A percentile compares a stretch with the other conserved stretches of the same genome.
phyloP scores from a whole-genome alignment of 495 filamentous ascomycete genomes.

The Neurospora cerealis region DNA sequence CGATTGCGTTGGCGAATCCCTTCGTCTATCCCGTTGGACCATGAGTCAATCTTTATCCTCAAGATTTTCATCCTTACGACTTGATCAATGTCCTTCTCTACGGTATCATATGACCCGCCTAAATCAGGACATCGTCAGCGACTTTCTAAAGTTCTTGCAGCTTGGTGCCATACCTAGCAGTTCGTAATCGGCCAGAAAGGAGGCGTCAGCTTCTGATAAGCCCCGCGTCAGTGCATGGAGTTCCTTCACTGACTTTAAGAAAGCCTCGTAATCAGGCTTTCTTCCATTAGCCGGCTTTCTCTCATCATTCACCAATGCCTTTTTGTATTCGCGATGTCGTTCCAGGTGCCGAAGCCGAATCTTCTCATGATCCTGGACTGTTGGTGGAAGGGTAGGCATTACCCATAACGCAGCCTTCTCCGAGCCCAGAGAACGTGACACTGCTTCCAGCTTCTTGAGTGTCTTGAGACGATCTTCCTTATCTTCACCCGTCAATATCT shows the following conservation, averaged over 20 bases:
- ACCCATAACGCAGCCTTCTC: constrained; percentile 6
- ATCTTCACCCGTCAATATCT: constrained; percentile 5
- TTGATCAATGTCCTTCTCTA: constrained; percentile 7
- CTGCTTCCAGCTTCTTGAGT: constrained; percentile 18
- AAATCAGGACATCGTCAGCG: background rate
- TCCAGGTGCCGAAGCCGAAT: background rate
- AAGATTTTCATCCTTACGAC: constrained; percentile 6
- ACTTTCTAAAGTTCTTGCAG: background rate
- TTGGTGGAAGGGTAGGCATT: background rate
- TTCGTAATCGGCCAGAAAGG: background rate
- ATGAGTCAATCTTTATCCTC: constrained; percentile 16
- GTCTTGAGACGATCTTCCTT: constrained; percentile 6
- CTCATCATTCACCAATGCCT: background rate
- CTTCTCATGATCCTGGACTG: background rate
- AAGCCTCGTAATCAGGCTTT: background rate
- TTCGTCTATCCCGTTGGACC: constrained; percentile 14
- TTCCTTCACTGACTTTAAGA: background rate
- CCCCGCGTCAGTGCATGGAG: background rate
- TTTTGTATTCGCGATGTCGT: background rate
- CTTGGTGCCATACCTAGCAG: background rate
- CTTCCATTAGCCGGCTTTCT: background rate
- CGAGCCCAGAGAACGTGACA: constrained; percentile 17
- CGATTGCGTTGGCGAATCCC: constrained; percentile 15
- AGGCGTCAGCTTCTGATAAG: background rate
- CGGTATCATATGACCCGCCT: constrained; percentile 3